These are phyloP conservation scores for Apiotrichum veenhuisii DNA, from an alignment of 1,284 basidiomycete genomes.

Conservation along the genomic window DNA sequence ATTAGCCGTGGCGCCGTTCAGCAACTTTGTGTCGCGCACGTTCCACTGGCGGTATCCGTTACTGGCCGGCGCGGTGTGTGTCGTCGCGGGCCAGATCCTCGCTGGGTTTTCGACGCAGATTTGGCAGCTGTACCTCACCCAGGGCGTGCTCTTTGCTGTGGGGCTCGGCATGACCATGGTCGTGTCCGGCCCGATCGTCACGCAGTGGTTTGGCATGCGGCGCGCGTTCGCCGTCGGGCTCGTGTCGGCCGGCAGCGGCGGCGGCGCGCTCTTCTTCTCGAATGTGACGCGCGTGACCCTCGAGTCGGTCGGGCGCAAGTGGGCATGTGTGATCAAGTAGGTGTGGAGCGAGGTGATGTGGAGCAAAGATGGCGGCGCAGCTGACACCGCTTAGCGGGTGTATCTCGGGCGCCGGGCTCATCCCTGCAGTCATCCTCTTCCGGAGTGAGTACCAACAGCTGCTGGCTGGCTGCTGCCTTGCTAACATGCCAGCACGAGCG, in stretches of 20 bases:
- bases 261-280: slow-evolving; percentile 43
- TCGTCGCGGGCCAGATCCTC: slow-evolving; percentile 34
- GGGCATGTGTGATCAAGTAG: slow-evolving; percentile 29
- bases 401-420: slow-evolving; percentile 41
- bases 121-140: slow-evolving; percentile 34
- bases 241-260: slow-evolving; percentile 39
- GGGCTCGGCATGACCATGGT: slow-evolving; percentile 29
- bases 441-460: slow-evolving; percentile 2
- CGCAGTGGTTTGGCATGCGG: slow-evolving; percentile 21
- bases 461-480: no score
- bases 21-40: slow-evolving; percentile 13
- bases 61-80: slow-evolving; percentile 19
- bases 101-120: slow-evolving; percentile 31
- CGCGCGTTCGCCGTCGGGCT: slow-evolving; percentile 28
- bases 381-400: slow-evolving; percentile 40
- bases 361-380: no score
- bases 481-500: slow-evolving; percentile 24
- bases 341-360: neutral
- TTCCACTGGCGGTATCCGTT: slow-evolving; percentile 18
- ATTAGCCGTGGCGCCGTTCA: slow-evolving; percentile 14
- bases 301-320: slow-evolving; percentile 36
- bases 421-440: slow-evolving; percentile 39
- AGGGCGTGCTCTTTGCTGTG: slow-evolving; percentile 39
- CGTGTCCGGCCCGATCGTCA: slow-evolving; percentile 15
- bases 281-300: slow-evolving; percentile 43